These are phyloP conservation scores for Arxiozyma telluris DNA, from an alignment of 1,139 yeast species.

Conservation along the genomic window DNA sequence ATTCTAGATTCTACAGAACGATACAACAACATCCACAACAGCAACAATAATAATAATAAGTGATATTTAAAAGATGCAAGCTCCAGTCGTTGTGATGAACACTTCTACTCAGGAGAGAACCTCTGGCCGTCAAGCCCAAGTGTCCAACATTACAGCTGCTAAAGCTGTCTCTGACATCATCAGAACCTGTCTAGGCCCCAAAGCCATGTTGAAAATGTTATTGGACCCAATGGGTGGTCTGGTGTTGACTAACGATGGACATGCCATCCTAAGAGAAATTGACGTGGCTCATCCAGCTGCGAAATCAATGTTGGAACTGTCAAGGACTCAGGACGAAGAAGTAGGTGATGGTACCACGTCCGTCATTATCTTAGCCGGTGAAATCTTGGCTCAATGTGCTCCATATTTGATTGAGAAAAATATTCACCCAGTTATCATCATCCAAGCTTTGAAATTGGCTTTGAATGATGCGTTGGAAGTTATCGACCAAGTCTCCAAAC, in stretches of 20 bases:
- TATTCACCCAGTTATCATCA: slow-evolving; percentile 93
- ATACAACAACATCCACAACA: not conserved
- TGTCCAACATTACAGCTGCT: slow-evolving; percentile 95
- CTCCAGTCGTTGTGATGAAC: slow-evolving; percentile 69
- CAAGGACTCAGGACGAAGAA: slow-evolving; percentile 97
- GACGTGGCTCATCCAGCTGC: slow-evolving; percentile 98
- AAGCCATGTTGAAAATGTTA: slow-evolving; percentile 97
- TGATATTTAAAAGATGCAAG: slow-evolving; percentile 40
- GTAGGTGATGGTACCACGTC: slow-evolving; percentile 99
- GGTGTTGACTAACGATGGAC: slow-evolving; percentile 96
- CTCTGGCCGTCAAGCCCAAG: slow-evolving; percentile 94
- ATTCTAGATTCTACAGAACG: not conserved
- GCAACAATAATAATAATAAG: not conserved
- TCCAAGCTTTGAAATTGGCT: slow-evolving; percentile 89
- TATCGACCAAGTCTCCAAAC: slow-evolving; percentile 73
- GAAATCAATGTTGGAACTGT: slow-evolving; percentile 92
- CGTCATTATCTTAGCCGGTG: slow-evolving; percentile 92
- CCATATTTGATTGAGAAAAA: slow-evolving; percentile 85
- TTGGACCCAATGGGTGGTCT: slow-evolving; percentile 99
- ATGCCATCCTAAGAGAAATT: slow-evolving; percentile 80
- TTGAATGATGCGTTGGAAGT: slow-evolving; percentile 83
- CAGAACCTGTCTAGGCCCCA: slow-evolving; percentile 97
- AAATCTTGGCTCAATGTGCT: slow-evolving; percentile 87
- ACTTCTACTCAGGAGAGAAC: slow-evolving; percentile 84
- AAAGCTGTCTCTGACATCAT: slow-evolving; percentile 97